These are phyloP conservation scores for Tardiomyces blankii DNA, from an alignment of 1,139 yeast genomes.

Conservation along the genomic window DNA sequence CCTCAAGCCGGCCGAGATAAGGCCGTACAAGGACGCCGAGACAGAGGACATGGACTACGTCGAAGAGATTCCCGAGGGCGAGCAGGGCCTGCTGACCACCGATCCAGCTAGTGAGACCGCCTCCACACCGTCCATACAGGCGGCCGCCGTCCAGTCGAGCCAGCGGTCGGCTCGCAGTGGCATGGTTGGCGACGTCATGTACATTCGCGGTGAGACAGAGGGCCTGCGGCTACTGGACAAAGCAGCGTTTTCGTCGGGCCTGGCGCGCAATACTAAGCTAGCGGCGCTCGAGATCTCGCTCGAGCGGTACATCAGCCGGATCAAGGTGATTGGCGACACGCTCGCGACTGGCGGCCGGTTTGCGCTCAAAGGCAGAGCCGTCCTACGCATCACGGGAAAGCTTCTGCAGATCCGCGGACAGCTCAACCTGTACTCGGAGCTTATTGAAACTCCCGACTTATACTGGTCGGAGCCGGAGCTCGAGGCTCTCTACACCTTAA, in stretches of 20 bases:
- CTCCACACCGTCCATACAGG: constrained; percentile 1
- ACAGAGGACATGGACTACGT: constrained; percentile 82
- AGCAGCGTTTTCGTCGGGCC: constrained; percentile 82
- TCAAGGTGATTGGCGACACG: constrained; percentile 53
- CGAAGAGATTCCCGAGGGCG: constrained; percentile 30
- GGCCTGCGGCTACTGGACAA: constrained; percentile 53
- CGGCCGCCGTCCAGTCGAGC: constrained; percentile 6
- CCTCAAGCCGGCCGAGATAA: constrained; percentile 36
- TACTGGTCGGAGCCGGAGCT: constrained; percentile 88
- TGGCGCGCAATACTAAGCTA: constrained; percentile 75
- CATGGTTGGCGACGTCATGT: constrained; percentile 59
- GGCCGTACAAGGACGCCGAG: constrained; percentile 44
- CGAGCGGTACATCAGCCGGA: constrained; percentile 52
- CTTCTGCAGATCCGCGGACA: constrained; percentile 68
- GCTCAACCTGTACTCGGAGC: constrained; percentile 74
- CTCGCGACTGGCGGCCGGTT: constrained; percentile 56
- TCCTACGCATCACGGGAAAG: constrained; percentile 60
- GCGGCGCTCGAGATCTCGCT: constrained; percentile 66
- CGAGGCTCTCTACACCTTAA: constrained; percentile 60
- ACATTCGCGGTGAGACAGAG: constrained; percentile 40
- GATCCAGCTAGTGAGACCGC: constrained; percentile 2
- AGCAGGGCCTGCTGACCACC: not conserved
- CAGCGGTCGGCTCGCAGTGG: constrained; percentile 15
- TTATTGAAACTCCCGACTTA: constrained; percentile 84
- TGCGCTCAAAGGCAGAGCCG: constrained; percentile 46